Base-by-base conservation (phyloP, 441 rosid species). In the Euphorbia corollata region DNA sequence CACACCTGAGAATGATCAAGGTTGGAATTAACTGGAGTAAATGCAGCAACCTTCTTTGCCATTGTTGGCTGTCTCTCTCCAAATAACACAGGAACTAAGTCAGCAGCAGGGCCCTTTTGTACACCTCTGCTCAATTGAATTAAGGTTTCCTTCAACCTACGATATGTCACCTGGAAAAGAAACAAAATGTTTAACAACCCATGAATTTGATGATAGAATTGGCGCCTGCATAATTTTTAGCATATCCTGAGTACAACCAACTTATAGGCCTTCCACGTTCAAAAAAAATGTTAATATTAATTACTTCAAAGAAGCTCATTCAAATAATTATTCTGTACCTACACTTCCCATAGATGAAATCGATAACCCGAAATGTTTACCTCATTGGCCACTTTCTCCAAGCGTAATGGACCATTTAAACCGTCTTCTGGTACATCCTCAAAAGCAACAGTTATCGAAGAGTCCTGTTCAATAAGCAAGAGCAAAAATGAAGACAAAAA, bases 331-430 rank as follows among this genome's bases (percentile, higher is more conserved):
- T 2, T 39, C 24, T 51, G 23, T 59, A 51, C n/a, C 32, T 30
- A 60, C 27, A 7, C 23, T 22, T 51, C n/a, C 18, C 65, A 59
- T 60, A 10, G 64, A 23, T 0, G 24, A 6, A 58, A 54, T 36
- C 48, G 61, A 55, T 20, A 59, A 50, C 59, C 5, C 24, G 18
- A 68, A 65, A 2, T 22, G 55, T 58, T 23, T 67, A 87, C 99
- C 92, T 94, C 99, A 75, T 94, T 94, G 7, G 99, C 87, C 71
- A 94, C 83, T 75, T 94, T 94, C 77, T 94, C 98, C 64, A 94
- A 73, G 45, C 98, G 86, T 32, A 94, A 70, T 27, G 97, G 82
- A 74, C 86, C 81, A 70, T 83, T 86, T 61, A 89, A 71, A 54
- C 99, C 98, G 58, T 94, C 98, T 64, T 94, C 97, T 12, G 96